Percentiles rank a stretch among this genome's conserved stretches.
phyloP scores from a whole-genome alignment of 768 basidiomycete genomes.

The Mycena polygramma region DNA sequence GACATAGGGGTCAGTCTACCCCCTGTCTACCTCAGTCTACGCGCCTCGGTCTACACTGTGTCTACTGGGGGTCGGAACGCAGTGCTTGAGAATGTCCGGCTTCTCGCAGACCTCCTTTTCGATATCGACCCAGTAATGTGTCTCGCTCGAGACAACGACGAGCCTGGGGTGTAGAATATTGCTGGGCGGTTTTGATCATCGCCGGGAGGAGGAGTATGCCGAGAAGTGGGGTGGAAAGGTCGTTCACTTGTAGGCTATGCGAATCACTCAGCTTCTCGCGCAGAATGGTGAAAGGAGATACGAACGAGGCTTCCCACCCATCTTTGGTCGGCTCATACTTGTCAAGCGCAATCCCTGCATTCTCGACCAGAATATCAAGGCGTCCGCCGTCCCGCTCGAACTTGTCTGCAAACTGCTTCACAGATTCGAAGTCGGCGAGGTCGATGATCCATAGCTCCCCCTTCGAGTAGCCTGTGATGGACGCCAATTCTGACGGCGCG shows the following conservation, averaged over 20 bases:
- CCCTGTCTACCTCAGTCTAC: too few species aligned
- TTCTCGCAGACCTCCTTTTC: slow-evolving; percentile 42
- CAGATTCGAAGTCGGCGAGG: not conserved
- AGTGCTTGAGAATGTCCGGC: slow-evolving; percentile 48
- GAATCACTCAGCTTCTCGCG: not conserved
- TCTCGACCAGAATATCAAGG: not conserved
- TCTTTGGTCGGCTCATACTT: not conserved
- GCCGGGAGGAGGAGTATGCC: slow-evolving; percentile 57
- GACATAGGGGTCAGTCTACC: too few species aligned
- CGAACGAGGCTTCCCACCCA: not conserved
- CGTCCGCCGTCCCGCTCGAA: not conserved
- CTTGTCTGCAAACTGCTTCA: not conserved
- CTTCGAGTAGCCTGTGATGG: too few species aligned
- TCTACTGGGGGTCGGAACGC: too few species aligned
- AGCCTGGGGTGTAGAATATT: slow-evolving; percentile 51
- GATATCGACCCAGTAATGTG: slow-evolving; percentile 50
- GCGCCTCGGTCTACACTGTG: too few species aligned
- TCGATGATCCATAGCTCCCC: not conserved
- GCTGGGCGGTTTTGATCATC: slow-evolving; percentile 53
- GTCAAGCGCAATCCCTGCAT: not conserved
- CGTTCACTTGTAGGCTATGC: slow-evolving; percentile 63
- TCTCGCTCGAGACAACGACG: slow-evolving; percentile 59
- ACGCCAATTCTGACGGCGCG: too few species aligned
- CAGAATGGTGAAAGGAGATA: not conserved
- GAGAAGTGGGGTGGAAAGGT: slow-evolving; percentile 56